Evolutionary conservation across 2,329 filamentous ascomycete species (phyloP).

Genomic region (Metarhizium album): DNA sequence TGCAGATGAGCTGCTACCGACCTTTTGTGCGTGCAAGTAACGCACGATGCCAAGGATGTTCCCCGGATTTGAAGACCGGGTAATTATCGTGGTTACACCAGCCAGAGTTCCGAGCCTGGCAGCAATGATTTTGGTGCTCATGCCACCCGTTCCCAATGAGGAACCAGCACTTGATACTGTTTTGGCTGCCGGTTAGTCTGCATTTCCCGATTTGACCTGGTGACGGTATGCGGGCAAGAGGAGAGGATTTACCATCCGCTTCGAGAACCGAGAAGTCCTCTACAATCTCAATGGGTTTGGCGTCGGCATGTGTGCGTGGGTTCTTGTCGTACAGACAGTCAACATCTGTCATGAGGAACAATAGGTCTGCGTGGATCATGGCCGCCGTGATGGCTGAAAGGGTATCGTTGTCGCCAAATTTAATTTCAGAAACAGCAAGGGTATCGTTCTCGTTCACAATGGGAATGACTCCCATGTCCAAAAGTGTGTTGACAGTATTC

Average conservation of each 20-base stretch:
- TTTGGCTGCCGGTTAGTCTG: constrained; percentile 10
- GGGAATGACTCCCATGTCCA: constrained; percentile 92
- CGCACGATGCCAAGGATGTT: constrained; percentile 82
- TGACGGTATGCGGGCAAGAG: background rate
- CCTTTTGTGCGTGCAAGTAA: constrained; percentile 50
- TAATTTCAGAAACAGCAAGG: constrained; percentile 92
- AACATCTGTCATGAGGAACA: constrained; percentile 98
- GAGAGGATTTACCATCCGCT: constrained; percentile 54
- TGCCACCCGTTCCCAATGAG: constrained; percentile 82
- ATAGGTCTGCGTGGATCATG: constrained; percentile 92
- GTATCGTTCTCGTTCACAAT: constrained; percentile 99
- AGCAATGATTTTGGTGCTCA: constrained; percentile 95
- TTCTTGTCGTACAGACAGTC: constrained; percentile 97
- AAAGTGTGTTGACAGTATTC: constrained; percentile 81
- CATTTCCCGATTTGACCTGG: background rate
- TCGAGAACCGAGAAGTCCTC: constrained; percentile 74
- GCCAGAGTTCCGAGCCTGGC: constrained; percentile 86
- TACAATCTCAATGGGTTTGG: constrained; percentile 82
- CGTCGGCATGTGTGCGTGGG: constrained; percentile 73
- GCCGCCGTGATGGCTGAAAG: constrained; percentile 91
- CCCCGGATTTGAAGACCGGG: constrained; percentile 81
- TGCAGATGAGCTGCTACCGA: constrained; percentile 2
- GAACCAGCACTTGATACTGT: constrained; percentile 81
- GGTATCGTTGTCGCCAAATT: constrained; percentile 98
- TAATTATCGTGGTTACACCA: constrained; percentile 92